Percentiles rank a stretch among this genome's conserved stretches.
phyloP scores from a whole-genome alignment of 768 basidiomycete genomes.

The Rhizopogon vulgaris region DNA sequence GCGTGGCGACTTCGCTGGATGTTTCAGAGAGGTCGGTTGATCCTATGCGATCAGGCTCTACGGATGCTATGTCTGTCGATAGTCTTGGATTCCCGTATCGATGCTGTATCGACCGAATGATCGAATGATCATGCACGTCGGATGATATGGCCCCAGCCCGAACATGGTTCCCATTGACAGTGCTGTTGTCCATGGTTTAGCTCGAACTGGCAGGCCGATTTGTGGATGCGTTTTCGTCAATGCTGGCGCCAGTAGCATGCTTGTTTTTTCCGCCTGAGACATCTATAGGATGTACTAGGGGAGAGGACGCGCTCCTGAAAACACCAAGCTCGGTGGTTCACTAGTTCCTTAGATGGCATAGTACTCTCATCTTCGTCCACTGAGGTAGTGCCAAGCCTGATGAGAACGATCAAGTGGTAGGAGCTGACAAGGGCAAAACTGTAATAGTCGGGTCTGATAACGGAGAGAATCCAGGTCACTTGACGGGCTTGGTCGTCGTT shows the following conservation, averaged over 20 bases:
- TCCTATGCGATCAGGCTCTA: neutral
- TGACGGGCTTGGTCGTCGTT: neutral
- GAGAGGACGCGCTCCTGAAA: constrained; percentile 5
- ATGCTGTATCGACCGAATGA: neutral
- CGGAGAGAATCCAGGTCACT: neutral
- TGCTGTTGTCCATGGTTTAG: neutral
- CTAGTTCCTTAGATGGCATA: neutral
- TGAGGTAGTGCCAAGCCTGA: constrained; percentile 1
- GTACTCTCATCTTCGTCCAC: neutral
- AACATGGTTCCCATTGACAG: neutral
- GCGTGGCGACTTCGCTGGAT: neutral
- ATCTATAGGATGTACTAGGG: neutral
- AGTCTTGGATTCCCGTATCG: neutral
- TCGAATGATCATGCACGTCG: neutral
- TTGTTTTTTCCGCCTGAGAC: neutral
- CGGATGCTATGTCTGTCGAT: neutral
- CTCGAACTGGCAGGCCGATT: too few relatives aligned
- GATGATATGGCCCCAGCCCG: neutral
- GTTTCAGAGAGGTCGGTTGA: neutral
- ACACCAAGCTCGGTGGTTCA: constrained; percentile 5
- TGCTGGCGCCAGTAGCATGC: neutral
- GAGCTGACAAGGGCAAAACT: neutral
- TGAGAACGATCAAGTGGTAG: neutral
- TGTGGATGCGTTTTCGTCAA: neutral
- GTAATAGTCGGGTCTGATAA: neutral